These are phyloP conservation scores for Diaporthe citrichinensis DNA, from an alignment of 2,329 filamentous ascomycete genomes.

Conservation along the genomic window DNA sequence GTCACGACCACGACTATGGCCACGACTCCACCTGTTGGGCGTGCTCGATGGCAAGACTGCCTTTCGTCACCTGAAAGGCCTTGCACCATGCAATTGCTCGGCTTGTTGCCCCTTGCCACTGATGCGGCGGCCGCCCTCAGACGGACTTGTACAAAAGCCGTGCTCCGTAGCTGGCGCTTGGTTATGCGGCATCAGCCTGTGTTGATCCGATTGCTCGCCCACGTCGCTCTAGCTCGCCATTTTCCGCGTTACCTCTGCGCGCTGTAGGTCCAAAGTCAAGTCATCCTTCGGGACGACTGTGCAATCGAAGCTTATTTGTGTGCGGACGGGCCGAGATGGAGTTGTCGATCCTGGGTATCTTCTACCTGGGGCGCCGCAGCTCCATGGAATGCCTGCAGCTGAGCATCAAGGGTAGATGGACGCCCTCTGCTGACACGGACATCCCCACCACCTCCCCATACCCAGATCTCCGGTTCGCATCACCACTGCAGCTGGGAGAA, in stretches of 20 bases:
- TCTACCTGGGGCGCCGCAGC: not conserved
- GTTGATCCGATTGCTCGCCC: not conserved
- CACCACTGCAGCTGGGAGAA: not conserved
- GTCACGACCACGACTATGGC: not conserved
- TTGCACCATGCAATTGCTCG: not conserved
- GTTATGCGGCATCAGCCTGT: not conserved
- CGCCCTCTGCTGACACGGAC: conserved; percentile 35
- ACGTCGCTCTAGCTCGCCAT: not conserved
- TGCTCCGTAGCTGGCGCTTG: not conserved
- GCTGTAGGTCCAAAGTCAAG: not conserved
- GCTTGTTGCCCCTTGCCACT: not conserved
- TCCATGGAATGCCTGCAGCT: not conserved
- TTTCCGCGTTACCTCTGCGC: not conserved
- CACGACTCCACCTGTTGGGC: not conserved
- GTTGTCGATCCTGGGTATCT: not conserved
- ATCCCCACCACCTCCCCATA: conserved; percentile 38
- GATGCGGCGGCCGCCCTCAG: conserved; percentile 11
- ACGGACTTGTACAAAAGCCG: not conserved
- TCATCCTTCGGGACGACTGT: conserved; percentile 13
- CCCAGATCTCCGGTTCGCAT: conserved; percentile 22
- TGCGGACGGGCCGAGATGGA: not conserved
- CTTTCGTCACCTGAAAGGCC: not conserved
- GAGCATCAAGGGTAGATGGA: not conserved
- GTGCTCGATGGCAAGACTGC: not conserved
- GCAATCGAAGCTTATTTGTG: not conserved